Percentiles rank a stretch among this genome's conserved stretches.
Conservation (phyloP, 108 stramenopile species). For the Bacterosira constricta region DNA sequence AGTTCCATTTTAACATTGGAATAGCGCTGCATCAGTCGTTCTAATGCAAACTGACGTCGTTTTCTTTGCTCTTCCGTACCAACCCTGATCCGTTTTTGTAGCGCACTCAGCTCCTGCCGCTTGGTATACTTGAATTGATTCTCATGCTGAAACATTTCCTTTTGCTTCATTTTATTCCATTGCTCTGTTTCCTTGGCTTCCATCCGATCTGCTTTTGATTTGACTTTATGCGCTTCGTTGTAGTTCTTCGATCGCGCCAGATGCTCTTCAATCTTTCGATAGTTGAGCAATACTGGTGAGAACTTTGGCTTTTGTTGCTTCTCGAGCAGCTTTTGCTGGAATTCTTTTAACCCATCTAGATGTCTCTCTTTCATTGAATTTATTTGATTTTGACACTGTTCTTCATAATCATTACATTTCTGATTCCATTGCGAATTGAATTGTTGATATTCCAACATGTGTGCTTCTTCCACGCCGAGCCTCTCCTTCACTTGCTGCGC, state of each 20-base stretch:
- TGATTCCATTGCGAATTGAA: constrained; percentile 87
- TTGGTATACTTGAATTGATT: constrained; percentile 66
- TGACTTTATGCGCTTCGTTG: constrained; percentile 83
- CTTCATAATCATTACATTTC: constrained; percentile 79
- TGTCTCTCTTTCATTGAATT: constrained; percentile 83
- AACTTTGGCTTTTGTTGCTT: constrained; percentile 73
- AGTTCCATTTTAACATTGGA: no score
- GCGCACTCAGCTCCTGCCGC: constrained; percentile 75
- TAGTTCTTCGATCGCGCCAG: constrained; percentile 84
- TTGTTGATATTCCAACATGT: constrained; percentile 92
- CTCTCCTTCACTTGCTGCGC: constrained; percentile 81
- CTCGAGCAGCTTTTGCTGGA: constrained; percentile 62
- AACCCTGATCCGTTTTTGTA: constrained; percentile 84
- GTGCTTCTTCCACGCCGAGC: constrained; percentile 90
- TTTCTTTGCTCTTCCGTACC: constrained; percentile 84
- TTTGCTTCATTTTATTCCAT: constrained; percentile 77
- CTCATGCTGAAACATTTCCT: constrained; percentile 73
- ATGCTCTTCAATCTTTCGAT: constrained; percentile 80
- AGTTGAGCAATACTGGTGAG: constrained; percentile 77
- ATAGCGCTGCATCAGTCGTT: no score
- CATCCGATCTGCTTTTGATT: constrained; percentile 78
- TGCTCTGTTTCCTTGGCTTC: constrained; percentile 84
- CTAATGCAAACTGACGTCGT: constrained; percentile 74
- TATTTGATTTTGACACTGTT: constrained; percentile 52
- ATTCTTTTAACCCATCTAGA: constrained; percentile 75